These are phyloP conservation scores for Ophiocordyceps camponoti-rufipedis DNA, from an alignment of 2,329 filamentous ascomycete genomes.

Conservation along the genomic window DNA sequence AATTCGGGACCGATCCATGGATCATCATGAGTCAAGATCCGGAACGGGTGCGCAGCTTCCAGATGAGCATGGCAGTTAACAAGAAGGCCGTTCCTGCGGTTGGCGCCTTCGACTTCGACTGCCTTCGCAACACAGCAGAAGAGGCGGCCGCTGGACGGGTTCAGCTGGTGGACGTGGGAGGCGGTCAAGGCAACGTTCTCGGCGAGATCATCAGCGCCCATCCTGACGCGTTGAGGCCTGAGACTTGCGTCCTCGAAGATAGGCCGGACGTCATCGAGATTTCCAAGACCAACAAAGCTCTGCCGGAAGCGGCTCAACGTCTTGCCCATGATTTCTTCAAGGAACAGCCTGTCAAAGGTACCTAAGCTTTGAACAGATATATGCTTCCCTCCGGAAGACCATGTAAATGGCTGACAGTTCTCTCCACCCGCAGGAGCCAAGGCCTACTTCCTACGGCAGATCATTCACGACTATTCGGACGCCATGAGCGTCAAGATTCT, in stretches of 20 bases:
- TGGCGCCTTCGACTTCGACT: not conserved
- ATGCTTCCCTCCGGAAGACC: not conserved
- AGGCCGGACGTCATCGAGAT: not conserved
- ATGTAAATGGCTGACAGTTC: not conserved
- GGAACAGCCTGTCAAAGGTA: not conserved
- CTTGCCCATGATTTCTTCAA: not conserved
- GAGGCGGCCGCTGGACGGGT: not conserved
- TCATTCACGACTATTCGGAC: slow-evolving; percentile 15
- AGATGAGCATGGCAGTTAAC: not conserved
- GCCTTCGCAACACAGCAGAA: not conserved
- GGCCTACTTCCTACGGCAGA: slow-evolving; percentile 10
- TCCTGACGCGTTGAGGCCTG: not conserved
- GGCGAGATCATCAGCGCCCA: not conserved
- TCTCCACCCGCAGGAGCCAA: not conserved
- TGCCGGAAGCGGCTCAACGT: not conserved
- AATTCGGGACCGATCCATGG: not conserved
- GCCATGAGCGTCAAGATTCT: slow-evolving; percentile 10
- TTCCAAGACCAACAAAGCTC: not conserved
- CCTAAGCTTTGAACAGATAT: not conserved
- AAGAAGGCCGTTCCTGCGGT: not conserved
- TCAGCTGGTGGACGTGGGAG: not conserved
- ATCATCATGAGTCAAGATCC: not conserved
- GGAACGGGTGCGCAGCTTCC: not conserved
- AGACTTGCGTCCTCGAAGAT: not conserved
- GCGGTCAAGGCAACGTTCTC: not conserved